Evolutionary conservation across 306 rosid genomes (phyloP), one percentile per base, ranked within the genome.

Genomic region (Abrus pulchellus): DNA sequence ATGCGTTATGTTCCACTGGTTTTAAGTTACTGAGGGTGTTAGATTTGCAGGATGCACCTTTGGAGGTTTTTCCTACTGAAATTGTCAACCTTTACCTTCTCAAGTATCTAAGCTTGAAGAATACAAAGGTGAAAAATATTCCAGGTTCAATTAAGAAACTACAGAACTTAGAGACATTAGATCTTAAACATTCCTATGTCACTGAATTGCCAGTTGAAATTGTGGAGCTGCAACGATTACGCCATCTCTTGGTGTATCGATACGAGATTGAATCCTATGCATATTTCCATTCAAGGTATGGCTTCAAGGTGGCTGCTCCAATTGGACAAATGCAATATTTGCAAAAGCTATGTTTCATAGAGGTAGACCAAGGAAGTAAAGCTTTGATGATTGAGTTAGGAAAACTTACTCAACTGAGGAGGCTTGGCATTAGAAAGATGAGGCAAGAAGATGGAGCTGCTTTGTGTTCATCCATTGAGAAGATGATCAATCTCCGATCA

Each of bases 191-290:
- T 41, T 56, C 90, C 14, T 1, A 9, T 68, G 89, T 89, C 80
- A 82, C 88, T 56, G 87, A 73, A 68, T 57, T 89, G 56, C 92
- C 92, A 5, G 87, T 47, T 82, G 92, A 89, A 84, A 89, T 89
- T 54, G 63, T 83, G 57, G 89, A 86, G 92, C 85, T 89, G 61
- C 80, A 80, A 30, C 68, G 32, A 6, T 62, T 89, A 20, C 90
- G 90, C 71, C 89, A 89, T 71, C 88, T 86, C 20, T 85, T 89
- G 40, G 88, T 86, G 75, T 89, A 89, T 66, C 83, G 85, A 6
- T 84, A 76, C 36, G 83, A 86, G 65, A 27, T 84, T 45, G 90
- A 84, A 83, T 73, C 89, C 61, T 89, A 84, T 56, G 84, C 83
- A 56, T 11, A 77, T 74, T 71, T 84, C 52, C 74, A 75, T 68